These are phyloP conservation scores for Cryptococcus wingfieldii DNA, from an alignment of 1,284 basidiomycete species.

Conservation along the genomic window DNA sequence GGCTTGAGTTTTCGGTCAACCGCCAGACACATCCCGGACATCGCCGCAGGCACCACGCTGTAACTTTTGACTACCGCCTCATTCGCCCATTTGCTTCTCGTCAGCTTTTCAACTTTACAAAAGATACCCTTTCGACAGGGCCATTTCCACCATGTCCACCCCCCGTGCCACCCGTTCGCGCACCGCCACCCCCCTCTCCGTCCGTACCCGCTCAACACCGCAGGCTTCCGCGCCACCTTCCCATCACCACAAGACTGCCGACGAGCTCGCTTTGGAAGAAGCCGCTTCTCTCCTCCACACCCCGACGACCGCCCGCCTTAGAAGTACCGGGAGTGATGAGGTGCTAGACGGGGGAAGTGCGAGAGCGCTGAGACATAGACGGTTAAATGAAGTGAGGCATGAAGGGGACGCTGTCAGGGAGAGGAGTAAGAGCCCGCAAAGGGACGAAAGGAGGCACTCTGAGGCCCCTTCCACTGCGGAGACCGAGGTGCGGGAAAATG, in stretches of 20 bases:
- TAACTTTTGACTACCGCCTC: not conserved
- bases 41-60: not conserved
- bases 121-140: not conserved
- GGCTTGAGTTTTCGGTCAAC: too few species aligned
- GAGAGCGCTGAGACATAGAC: conserved; percentile 13
- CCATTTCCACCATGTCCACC: conserved; percentile 6
- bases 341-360: conserved; percentile 14
- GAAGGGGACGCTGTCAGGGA: conserved; percentile 1
- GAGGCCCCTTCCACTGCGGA: not conserved
- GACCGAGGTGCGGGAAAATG: not conserved
- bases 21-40: not conserved
- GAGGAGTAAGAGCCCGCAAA: not conserved
- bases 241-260: conserved; percentile 31
- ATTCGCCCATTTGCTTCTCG: not conserved
- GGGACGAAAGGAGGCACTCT: not conserved
- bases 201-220: conserved; percentile 6
- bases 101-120: not conserved
- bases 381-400: conserved; percentile 13
- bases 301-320: not conserved
- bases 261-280: conserved; percentile 32
- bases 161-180: conserved; percentile 6
- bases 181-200: conserved; percentile 6
- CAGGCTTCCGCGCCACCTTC: conserved; percentile 7
- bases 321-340: not conserved
- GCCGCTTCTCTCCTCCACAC: conserved; percentile 22